Conservation (phyloP, 768 basidiomycete genomes). For the Russula compacta region DNA sequence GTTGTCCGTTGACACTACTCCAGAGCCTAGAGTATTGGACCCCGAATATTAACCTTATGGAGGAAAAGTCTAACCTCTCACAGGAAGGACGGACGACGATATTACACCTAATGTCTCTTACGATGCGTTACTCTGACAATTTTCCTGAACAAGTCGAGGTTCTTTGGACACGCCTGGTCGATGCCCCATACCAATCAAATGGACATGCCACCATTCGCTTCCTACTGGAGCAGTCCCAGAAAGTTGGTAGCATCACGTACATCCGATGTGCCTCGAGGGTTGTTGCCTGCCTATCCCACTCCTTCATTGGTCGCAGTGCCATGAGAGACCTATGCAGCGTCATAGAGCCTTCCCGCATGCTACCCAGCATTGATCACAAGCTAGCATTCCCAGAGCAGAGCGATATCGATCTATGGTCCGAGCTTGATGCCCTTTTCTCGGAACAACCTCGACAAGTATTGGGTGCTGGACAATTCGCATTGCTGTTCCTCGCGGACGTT, state of each 20-base stretch:
- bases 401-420: constrained; percentile 70
- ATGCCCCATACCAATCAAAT: constrained; percentile 59
- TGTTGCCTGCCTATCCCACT: constrained; percentile 76
- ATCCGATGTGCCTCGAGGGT: constrained; percentile 73
- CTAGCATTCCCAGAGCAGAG: constrained; percentile 49
- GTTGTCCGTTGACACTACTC: constrained; percentile 51
- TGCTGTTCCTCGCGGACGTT: constrained; percentile 74
- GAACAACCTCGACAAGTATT: constrained; percentile 61
- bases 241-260: constrained; percentile 70
- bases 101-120: constrained; percentile 77
- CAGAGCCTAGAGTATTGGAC: constrained; percentile 83
- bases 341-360: constrained; percentile 78
- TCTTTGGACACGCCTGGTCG: constrained; percentile 74
- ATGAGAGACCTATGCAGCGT: constrained; percentile 80
- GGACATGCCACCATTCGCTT: constrained; percentile 76
- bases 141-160: constrained; percentile 74
- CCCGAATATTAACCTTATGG: constrained; percentile 61
- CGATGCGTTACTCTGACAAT: constrained; percentile 59
- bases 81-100: constrained; percentile 55
- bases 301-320: constrained; percentile 57
- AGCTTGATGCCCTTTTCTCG: constrained; percentile 67
- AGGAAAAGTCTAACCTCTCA: constrained; percentile 46
- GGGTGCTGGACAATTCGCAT: constrained; percentile 81
- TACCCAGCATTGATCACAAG: constrained; percentile 67
- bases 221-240: constrained; percentile 79